Evolutionary conservation across 2,329 filamentous ascomycete genomes (phyloP), one percentile per base, ranked within the genome.

Genomic region (Neoascochyta sp.): DNA sequence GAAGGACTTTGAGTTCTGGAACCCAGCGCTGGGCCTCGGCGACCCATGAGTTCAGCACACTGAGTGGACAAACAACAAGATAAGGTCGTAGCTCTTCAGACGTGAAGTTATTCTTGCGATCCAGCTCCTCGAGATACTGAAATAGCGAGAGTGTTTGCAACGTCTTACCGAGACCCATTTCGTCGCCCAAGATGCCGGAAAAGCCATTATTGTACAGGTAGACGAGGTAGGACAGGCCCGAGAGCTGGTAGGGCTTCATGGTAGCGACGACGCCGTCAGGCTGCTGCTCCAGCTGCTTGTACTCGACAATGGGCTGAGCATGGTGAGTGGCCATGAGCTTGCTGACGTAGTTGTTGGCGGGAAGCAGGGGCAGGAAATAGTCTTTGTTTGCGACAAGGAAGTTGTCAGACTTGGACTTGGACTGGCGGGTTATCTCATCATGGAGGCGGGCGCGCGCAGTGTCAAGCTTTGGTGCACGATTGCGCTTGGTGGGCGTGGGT

Each of bases 121-220:
- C 95, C 64, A 78, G 81, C 70, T 96, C 90, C 45, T 98, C 95
- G 32, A 98, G 80, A 60, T 96, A 92, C 10, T 90, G 95, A 53
- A 98, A 85, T 60, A 98, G 71, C 66, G 86, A 94, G 64, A 98
- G 93, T 18, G 92, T 96, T 66, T 98, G 92, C 48, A 98, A 95
- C 0, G 92, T 98, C 71, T 98, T 98, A 62, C 92, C 92, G 43
- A 98, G 83, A 79, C 92, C 92, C 92, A 98, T 98, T 67, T 98
- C 92, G 57, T 98, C 92, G 35, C 92, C 92, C 49, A 98, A 71
- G 47, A 98, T 95, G 73, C 92, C 92, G 55, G 96, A 96, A 45
- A 98, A 80, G 62, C 95, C 96, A 70, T 98, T 98, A 79, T 96
- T 95, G 76, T 95, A 95, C 3, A 98, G 76, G 11, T 93, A 95